Base-by-base conservation (phyloP, 139 green algal species). In the Chlamydomonas sp. region DNA sequence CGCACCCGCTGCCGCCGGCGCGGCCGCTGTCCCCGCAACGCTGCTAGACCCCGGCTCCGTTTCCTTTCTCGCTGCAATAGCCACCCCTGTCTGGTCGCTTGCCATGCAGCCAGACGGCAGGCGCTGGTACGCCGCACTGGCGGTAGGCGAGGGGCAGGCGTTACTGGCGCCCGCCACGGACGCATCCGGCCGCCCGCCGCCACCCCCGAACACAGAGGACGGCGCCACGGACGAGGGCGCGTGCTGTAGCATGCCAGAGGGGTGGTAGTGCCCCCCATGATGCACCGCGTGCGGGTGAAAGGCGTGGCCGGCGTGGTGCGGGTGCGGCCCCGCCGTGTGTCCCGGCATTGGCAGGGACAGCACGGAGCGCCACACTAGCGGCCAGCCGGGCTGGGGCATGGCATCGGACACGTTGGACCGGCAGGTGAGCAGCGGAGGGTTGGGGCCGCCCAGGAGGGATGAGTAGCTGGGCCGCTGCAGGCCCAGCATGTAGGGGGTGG, bases 401-500 rank as follows among this genome's bases (percentile, higher is more conserved):
- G 57, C 84, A 3, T 82, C 84, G 57, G 64, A 69, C 5, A 77
- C 17, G 75, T 77, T 80, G n/a, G 75, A 78, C 3, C 84, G 31
- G 63, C 75, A 72, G n/a, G 16, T 69, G n/a, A 69, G 4, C 64
- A 68, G 75, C 49, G 63, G 71, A 10, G 12, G 66, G 66, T 71
- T 14, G 10, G 66, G 12, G 10, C 66, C 66, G 10, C 12, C 10
- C 66, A 71, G 66, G 66, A 71, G 66, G 12, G 9, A 80, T 61
- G 75, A 78, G 64, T 7, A 57, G 62, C 64, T 77, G 57, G 72
- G 63, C 5, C 57, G 84, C 84, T 88, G 75, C 75, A 88, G 75
- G 10, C 84, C 84, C 31, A 88, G 75, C 84, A 88, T 88, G 74
- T 88, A 88, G 8, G 75, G 84, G 63, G 84, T 88, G 75, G 84